Evolutionary conservation across 768 basidiomycete species (phyloP).

Genomic region (Termitomyces sp.): DNA sequence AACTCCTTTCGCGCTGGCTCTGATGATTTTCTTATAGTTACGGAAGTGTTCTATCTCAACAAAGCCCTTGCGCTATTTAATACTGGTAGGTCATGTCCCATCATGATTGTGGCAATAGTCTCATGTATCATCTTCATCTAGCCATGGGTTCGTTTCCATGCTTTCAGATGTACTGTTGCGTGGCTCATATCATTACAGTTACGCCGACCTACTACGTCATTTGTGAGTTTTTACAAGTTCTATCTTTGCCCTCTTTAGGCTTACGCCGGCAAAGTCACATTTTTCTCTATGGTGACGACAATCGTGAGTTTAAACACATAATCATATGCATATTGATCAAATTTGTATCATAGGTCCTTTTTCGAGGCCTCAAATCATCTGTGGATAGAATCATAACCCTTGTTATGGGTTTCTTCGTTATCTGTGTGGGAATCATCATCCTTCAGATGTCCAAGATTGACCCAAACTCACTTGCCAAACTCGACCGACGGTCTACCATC

Average conservation of each 20-base stretch:
- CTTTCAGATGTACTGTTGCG: not conserved
- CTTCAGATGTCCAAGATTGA: slow-evolving; percentile 96
- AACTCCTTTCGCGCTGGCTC: slow-evolving; percentile 9
- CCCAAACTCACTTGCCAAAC: slow-evolving; percentile 66
- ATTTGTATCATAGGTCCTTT: slow-evolving; percentile 55
- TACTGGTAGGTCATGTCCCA: slow-evolving; percentile 48
- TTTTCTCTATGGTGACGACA: slow-evolving; percentile 80
- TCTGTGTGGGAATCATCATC: slow-evolving; percentile 89
- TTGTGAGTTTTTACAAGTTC: slow-evolving; percentile 40
- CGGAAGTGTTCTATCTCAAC: slow-evolving; percentile 94
- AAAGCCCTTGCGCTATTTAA: slow-evolving; percentile 95
- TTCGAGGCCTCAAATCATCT: slow-evolving; percentile 81
- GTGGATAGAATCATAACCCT: slow-evolving; percentile 81
- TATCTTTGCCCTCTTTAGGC: not conserved
- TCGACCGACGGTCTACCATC: slow-evolving; percentile 88
- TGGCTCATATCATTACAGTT: slow-evolving; percentile 38
- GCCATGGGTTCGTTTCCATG: slow-evolving; percentile 13
- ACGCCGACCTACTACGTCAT: slow-evolving; percentile 87
- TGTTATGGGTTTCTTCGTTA: slow-evolving; percentile 88
- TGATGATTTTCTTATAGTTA: slow-evolving; percentile 37
- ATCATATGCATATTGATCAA: not conserved
- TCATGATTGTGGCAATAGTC: slow-evolving; percentile 35
- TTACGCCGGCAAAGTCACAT: slow-evolving; percentile 50
- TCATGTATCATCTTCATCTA: slow-evolving; percentile 40
- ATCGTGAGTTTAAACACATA: slow-evolving; percentile 45